A percentile compares a stretch with the other conserved stretches of the same genome.
phyloP scores from a whole-genome alignment of 176 grass and related monocot species.

The Aechmea fasciata region DNA sequence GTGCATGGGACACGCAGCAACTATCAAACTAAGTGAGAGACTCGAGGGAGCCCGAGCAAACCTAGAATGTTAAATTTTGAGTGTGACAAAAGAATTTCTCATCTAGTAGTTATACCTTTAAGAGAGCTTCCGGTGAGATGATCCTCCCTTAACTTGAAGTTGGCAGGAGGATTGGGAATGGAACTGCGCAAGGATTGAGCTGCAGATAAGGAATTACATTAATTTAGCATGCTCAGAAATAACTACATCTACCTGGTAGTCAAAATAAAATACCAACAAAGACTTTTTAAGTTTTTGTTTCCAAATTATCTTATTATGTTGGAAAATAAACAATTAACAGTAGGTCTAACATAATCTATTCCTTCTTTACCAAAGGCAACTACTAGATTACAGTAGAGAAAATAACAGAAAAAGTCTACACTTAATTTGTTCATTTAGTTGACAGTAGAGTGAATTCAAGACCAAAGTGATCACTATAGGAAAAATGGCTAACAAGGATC shows the following conservation, averaged over 20 bases:
- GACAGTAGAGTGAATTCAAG: neutral
- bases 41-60: neutral
- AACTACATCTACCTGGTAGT: too few relatives aligned
- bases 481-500: neutral
- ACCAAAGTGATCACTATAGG: neutral
- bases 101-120: slow-evolving; percentile 51
- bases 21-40: too few relatives aligned
- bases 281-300: too few relatives aligned
- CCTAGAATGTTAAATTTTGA: neutral
- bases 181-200: slow-evolving; percentile 71
- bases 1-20: too few relatives aligned
- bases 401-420: neutral
- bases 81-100: neutral
- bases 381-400: neutral
- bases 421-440: neutral
- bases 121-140: slow-evolving; percentile 79
- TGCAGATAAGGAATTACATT: slow-evolving; percentile 41
- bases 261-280: too few relatives aligned
- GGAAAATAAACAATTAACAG: too few relatives aligned
- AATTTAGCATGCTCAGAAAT: slow-evolving; percentile 10
- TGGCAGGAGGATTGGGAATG: slow-evolving; percentile 70
- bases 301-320: too few relatives aligned
- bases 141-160: slow-evolving; percentile 85
- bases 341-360: too few relatives aligned
- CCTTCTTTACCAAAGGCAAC: too few relatives aligned